These are phyloP conservation scores for Linanthus parryae DNA, from an alignment of 148 eudicot species.

Conservation along the genomic window DNA sequence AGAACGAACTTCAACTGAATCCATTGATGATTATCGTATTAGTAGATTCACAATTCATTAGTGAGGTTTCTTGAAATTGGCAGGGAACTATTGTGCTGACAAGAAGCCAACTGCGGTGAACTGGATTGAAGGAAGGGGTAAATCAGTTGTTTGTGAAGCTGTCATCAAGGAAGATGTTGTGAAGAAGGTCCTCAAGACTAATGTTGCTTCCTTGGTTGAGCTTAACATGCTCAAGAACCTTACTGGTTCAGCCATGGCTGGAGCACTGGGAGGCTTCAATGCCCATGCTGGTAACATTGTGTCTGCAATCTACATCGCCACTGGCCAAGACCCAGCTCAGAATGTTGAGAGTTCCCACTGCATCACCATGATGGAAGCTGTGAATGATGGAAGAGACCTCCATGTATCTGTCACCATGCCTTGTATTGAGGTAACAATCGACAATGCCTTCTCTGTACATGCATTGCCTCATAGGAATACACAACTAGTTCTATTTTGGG, in stretches of 20 bases:
- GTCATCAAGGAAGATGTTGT: conserved; percentile 68
- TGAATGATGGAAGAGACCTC: conserved; percentile 72
- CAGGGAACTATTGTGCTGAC: conserved; percentile 85
- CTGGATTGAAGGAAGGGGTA: conserved; percentile 90
- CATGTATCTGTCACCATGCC: conserved; percentile 90
- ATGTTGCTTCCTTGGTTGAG: conserved; percentile 65
- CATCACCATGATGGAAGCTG: conserved; percentile 91
- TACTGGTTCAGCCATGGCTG: conserved; percentile 80
- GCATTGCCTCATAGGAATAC: no score
- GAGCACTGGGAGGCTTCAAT: conserved; percentile 86
- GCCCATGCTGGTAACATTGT: conserved; percentile 87
- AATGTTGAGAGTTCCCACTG: conserved; percentile 85
- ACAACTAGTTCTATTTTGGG: no score
- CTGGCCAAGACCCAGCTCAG: conserved; percentile 93
- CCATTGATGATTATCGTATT: no score
- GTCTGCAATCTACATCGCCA: conserved; percentile 68
- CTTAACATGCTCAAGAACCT: conserved; percentile 84
- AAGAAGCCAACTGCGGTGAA: conserved; percentile 85
- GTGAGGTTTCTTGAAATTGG: not conserved
- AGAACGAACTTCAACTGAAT: no score
- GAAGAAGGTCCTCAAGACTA: conserved; percentile 60
- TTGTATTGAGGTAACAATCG: conserved; percentile 65
- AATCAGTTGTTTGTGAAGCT: conserved; percentile 87
- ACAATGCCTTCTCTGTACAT: no score
- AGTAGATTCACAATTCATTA: no score